Conservation (phyloP, 176 grass and related monocot genomes). For the Dendrocalamus sinicus region DNA sequence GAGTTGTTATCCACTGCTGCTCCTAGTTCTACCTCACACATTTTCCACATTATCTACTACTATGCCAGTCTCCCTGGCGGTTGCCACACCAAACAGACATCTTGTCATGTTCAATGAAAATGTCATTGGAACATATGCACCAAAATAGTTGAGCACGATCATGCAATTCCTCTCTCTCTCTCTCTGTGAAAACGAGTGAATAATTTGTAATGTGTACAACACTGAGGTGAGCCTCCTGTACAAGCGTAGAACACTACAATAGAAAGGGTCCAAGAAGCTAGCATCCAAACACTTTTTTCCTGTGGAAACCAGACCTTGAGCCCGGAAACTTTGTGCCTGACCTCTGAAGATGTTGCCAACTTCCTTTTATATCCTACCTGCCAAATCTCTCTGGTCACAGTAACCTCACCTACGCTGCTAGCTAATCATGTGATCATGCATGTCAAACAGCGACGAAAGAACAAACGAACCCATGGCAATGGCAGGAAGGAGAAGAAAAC, state of each 20-base stretch:
- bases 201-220: background rate
- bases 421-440: conserved; percentile 14
- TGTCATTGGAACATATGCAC: background rate
- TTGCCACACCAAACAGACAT: conserved; percentile 13
- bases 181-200: background rate
- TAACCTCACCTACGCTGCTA: background rate
- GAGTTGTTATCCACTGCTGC: background rate
- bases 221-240: background rate
- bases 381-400: conserved; percentile 29
- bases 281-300: conserved; percentile 19
- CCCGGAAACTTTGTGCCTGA: conserved; percentile 11
- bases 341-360: conserved; percentile 43
- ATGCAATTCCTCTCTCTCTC: background rate
- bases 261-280: conserved; percentile 39
- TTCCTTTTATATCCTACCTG: conserved; percentile 31
- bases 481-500: conserved; percentile 32
- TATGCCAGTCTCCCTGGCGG: background rate
- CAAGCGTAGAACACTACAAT: conserved; percentile 17
- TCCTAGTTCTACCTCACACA: conserved; percentile 33
- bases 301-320: conserved; percentile 7
- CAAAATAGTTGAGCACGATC: background rate
- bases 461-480: conserved; percentile 13
- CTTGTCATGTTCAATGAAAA: background rate
- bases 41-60: conserved; percentile 16
- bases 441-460: background rate